Percentiles rank a stretch among this genome's conserved stretches.
Evolutionary conservation across 2,329 filamentous ascomycete species (phyloP).

Genomic region (Xylariaceae sp.): DNA sequence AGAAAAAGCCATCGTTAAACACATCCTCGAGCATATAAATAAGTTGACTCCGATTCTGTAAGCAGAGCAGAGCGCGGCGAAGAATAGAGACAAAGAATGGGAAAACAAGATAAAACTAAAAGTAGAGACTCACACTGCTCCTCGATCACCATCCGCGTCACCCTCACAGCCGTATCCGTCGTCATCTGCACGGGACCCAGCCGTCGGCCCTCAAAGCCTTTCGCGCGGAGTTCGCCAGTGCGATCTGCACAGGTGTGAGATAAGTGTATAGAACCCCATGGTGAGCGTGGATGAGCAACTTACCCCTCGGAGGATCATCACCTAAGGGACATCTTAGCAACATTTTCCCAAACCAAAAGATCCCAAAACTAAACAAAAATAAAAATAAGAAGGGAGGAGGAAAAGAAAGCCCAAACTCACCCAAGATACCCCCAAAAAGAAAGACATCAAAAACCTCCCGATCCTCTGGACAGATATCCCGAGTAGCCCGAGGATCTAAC

Average conservation of each 20-base stretch:
- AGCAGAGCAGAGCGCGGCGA: neutral
- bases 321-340: constrained; percentile 47
- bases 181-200: constrained; percentile 96
- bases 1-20: neutral
- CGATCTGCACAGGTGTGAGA: constrained; percentile 62
- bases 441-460: constrained; percentile 82
- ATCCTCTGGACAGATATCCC: constrained; percentile 80
- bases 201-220: constrained; percentile 83
- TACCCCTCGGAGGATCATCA: constrained; percentile 90
- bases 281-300: constrained; percentile 22
- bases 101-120: neutral
- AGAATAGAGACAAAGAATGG: neutral
- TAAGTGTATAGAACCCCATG: neutral
- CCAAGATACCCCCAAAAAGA: constrained; percentile 91
- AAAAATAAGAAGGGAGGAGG: neutral
- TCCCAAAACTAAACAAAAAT: neutral
- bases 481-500: constrained; percentile 77
- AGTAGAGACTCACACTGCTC: constrained; percentile 67
- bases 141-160: constrained; percentile 84
- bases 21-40: neutral
- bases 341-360: no score
- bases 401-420: constrained; percentile 44
- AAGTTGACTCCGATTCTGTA: neutral
- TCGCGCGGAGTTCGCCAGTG: constrained; percentile 90
- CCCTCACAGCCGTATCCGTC: constrained; percentile 92